Conservation (phyloP, 1,284 basidiomycete species). For the Ceratorhiza oryzae-sativae region DNA sequence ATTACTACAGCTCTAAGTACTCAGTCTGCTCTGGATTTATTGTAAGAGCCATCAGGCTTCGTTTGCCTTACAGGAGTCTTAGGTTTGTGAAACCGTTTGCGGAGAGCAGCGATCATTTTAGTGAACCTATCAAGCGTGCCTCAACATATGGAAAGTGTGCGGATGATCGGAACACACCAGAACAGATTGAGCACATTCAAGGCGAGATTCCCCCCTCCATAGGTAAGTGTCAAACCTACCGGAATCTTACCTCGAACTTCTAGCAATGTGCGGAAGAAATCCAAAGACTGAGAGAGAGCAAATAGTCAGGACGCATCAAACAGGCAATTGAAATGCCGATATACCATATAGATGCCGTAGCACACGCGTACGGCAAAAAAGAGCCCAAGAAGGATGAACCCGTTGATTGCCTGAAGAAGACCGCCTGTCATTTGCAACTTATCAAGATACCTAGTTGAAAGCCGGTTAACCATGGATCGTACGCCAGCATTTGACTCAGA, state of each 20-base stretch:
- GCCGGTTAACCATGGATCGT: background rate
- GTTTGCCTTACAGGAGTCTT: background rate
- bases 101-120: slow-evolving; percentile 45
- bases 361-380: slow-evolving; percentile 71
- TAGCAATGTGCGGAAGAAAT: slow-evolving; percentile 65
- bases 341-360: slow-evolving; percentile 69
- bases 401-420: slow-evolving; percentile 69
- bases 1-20: background rate
- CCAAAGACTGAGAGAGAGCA: slow-evolving; percentile 58
- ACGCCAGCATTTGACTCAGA: background rate
- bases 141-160: background rate
- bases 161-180: slow-evolving; percentile 57
- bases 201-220: slow-evolving; percentile 62
- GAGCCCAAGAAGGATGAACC: slow-evolving; percentile 62
- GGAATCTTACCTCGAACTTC: slow-evolving; percentile 60
- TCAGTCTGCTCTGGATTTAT: slow-evolving; percentile 5
- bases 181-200: slow-evolving; percentile 72
- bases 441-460: slow-evolving; percentile 67
- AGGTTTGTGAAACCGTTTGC: slow-evolving; percentile 41
- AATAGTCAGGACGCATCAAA: background rate
- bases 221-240: slow-evolving; percentile 57
- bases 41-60: background rate
- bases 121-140: slow-evolving; percentile 40
- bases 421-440: slow-evolving; percentile 74
- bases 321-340: slow-evolving; percentile 43